A percentile compares a stretch with the other conserved stretches of the same genome.
Conservation (phyloP, 176 grass and related monocot species). For the Alloteropsis semialata region DNA sequence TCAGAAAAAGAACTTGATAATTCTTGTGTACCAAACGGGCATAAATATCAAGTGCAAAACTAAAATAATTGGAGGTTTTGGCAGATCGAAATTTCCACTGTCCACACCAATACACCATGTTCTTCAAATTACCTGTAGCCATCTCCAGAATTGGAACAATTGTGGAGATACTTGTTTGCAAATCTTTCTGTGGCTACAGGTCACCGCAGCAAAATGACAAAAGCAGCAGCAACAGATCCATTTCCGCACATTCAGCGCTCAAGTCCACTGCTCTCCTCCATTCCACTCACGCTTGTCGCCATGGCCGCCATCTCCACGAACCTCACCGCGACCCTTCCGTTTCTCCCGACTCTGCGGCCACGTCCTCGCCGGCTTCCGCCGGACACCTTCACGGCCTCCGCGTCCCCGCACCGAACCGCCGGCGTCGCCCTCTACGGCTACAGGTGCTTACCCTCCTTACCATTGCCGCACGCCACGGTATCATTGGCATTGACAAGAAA, state of each 20-base stretch:
- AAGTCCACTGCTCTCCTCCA: neutral
- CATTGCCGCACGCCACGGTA: neutral
- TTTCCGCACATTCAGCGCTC: neutral
- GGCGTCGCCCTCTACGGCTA: neutral
- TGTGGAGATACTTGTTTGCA: no score
- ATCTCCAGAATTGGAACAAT: neutral
- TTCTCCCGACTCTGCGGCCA: neutral
- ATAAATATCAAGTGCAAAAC: neutral
- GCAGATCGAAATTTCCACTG: neutral
- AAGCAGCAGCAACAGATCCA: neutral
- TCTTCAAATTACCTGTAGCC: neutral
- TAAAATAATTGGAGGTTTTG: neutral
- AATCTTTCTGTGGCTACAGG: neutral
- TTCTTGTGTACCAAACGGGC: neutral
- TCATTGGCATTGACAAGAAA: neutral
- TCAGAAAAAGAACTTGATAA: neutral
- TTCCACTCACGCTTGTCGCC: neutral
- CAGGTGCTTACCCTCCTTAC: slow-evolving; percentile 17
- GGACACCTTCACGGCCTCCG: neutral
- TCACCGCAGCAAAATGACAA: slow-evolving; percentile 25
- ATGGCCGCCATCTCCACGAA: slow-evolving; percentile 14
- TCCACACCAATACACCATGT: no score
- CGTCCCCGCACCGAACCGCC: neutral
- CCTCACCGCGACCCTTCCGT: neutral
- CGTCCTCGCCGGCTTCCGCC: neutral